Evolutionary conservation across 2,329 filamentous ascomycete species (phyloP).

Genomic region (Botrytis fabae): DNA sequence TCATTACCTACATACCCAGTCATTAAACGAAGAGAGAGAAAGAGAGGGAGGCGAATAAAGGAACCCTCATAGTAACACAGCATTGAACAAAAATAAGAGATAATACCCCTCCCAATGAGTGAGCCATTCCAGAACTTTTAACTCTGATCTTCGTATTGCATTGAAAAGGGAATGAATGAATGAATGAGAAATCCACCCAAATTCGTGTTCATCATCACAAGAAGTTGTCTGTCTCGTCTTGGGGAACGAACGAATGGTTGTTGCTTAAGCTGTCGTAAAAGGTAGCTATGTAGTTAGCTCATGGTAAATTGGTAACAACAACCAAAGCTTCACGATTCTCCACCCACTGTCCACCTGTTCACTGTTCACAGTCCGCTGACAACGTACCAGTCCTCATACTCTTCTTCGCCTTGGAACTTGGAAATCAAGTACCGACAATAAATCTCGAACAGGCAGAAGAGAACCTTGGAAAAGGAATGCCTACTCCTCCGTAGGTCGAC

Average conservation of each 20-base stretch:
- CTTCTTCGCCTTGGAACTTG: neutral
- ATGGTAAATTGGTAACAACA: neutral
- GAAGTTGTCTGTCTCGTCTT: neutral
- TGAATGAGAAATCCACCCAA: neutral
- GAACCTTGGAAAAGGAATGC: constrained; percentile 11
- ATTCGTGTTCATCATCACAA: neutral
- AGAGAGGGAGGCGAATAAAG: too few species aligned
- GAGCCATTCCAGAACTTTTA: neutral
- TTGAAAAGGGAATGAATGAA: neutral
- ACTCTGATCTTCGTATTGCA: neutral
- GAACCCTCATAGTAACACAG: too few species aligned
- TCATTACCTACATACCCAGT: too few species aligned
- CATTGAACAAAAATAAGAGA: neutral
- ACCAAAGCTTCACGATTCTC: neutral
- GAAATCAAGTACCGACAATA: neutral
- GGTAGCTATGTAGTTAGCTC: neutral
- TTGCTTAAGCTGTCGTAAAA: neutral
- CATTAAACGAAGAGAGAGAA: too few species aligned
- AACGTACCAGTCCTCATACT: neutral
- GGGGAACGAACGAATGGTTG: neutral
- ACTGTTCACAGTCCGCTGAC: neutral
- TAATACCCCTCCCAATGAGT: neutral
- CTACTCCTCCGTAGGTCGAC: neutral
- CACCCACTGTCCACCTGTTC: neutral
- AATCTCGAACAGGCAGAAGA: neutral